Conservation (phyloP, 164 flowering plant genomes). For the Protea cynaroides region DNA sequence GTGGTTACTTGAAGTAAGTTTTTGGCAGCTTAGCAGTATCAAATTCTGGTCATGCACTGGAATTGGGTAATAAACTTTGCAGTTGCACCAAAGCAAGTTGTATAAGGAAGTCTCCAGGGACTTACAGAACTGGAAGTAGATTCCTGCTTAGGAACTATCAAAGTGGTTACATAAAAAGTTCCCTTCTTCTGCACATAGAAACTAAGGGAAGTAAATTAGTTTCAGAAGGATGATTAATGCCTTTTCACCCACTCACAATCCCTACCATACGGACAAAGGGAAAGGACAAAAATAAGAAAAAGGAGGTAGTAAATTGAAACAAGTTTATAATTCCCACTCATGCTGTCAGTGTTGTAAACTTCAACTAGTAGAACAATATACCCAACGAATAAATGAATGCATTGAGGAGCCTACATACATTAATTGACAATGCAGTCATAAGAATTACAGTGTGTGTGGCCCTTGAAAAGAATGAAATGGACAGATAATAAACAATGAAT, state of each 20-base stretch:
- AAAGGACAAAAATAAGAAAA: neutral
- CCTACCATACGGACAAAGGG: neutral
- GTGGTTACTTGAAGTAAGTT: constrained; percentile 1
- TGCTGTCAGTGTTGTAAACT: neutral
- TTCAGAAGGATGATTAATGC: neutral
- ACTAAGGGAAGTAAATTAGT: constrained; percentile 1
- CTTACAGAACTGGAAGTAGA: constrained; percentile 53
- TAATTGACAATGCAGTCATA: too few relatives aligned
- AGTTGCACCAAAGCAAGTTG: constrained; percentile 4
- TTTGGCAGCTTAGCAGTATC: neutral
- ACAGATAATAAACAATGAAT: neutral
- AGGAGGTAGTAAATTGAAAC: neutral
- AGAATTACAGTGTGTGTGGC: neutral
- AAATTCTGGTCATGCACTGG: neutral
- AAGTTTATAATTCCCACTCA: neutral
- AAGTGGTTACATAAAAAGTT: constrained; percentile 54
- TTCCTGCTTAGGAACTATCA: constrained; percentile 82
- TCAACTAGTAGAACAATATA: neutral
- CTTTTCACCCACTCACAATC: neutral
- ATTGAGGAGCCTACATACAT: too few relatives aligned
- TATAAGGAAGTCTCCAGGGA: neutral
- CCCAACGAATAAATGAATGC: too few relatives aligned
- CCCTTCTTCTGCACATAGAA: constrained; percentile 41
- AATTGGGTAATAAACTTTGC: neutral
- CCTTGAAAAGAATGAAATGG: neutral